Percentiles rank a stretch among this genome's conserved stretches.
Conservation (phyloP, 345 rosid species). For the Eucalyptus rudis region DNA sequence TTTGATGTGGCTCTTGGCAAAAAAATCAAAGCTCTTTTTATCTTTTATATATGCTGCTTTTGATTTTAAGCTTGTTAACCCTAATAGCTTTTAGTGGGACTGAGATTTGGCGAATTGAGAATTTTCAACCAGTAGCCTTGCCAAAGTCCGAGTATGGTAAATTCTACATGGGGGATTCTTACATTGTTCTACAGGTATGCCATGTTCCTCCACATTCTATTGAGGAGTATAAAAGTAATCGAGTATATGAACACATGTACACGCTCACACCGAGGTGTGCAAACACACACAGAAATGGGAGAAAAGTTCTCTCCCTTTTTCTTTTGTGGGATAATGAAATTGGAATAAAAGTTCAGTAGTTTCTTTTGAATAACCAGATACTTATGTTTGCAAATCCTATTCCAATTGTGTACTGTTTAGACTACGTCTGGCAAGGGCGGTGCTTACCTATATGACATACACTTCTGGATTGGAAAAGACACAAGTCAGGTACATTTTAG, state of each 20-base stretch:
- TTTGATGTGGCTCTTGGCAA: background rate
- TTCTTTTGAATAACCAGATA: background rate
- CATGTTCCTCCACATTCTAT: background rate
- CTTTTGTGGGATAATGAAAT: background rate
- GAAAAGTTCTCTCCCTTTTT: background rate
- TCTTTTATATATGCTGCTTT: background rate
- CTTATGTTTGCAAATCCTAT: background rate
- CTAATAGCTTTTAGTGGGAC: constrained; percentile 73
- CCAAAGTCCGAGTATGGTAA: constrained; percentile 91
- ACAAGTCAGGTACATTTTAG: constrained; percentile 68
- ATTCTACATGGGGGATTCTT: constrained; percentile 91
- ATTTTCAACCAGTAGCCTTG: constrained; percentile 78
- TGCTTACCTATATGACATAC: constrained; percentile 70
- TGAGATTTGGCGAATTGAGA: constrained; percentile 97
- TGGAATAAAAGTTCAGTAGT: background rate
- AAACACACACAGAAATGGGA: background rate
- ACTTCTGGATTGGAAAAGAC: constrained; percentile 98
- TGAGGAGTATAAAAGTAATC: background rate
- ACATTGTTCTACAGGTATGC: constrained; percentile 84
- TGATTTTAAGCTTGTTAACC: constrained; percentile 22
- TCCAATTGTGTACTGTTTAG: constrained; percentile 17
- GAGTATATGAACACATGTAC: background rate
- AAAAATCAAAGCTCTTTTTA: background rate
- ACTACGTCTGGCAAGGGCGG: constrained; percentile 80
- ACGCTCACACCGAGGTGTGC: background rate